A percentile compares a stretch with the other conserved stretches of the same genome.
These are phyloP conservation scores for Colletotrichum salicis DNA, from an alignment of 2,329 filamentous ascomycete genomes.

Conservation along the genomic window DNA sequence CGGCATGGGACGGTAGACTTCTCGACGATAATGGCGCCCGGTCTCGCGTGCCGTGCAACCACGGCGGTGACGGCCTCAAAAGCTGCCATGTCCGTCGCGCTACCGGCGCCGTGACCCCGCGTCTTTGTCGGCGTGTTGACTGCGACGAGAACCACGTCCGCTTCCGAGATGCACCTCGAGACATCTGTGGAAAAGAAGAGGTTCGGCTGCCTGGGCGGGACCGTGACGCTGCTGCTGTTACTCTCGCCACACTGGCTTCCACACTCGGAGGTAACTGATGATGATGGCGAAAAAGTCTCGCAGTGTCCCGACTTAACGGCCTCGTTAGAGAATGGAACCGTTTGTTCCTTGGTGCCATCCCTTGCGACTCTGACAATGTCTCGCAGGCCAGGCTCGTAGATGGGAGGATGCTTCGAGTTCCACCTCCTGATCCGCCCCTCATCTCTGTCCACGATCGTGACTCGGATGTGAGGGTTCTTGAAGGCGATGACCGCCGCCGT, in stretches of 20 bases:
- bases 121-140: conserved; percentile 85
- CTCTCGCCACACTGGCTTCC: conserved; percentile 40
- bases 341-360: conserved; percentile 61
- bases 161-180: conserved; percentile 68
- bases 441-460: conserved; percentile 80
- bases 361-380: conserved; percentile 74
- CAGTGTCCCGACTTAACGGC: too few species aligned
- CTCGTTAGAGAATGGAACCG: conserved; percentile 46
- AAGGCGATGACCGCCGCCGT: conserved; percentile 80
- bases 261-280: conserved; percentile 47
- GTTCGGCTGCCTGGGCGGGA: conserved; percentile 66
- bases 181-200: conserved; percentile 82
- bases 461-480: conserved; percentile 75
- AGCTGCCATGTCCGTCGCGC: conserved; percentile 77
- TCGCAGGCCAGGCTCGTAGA: conserved; percentile 78
- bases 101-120: conserved; percentile 74
- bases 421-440: conserved; percentile 73
- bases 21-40: conserved; percentile 80
- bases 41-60: conserved; percentile 74
- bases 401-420: conserved; percentile 78
- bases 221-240: conserved; percentile 37
- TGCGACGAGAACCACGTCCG: conserved; percentile 78
- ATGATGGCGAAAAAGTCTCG: conserved; percentile 38
- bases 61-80: conserved; percentile 76
- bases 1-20: conserved; percentile 84